Evolutionary conservation across 75 land plant species (phyloP).

Genomic region (Pseudotsuga menziesii): DNA sequence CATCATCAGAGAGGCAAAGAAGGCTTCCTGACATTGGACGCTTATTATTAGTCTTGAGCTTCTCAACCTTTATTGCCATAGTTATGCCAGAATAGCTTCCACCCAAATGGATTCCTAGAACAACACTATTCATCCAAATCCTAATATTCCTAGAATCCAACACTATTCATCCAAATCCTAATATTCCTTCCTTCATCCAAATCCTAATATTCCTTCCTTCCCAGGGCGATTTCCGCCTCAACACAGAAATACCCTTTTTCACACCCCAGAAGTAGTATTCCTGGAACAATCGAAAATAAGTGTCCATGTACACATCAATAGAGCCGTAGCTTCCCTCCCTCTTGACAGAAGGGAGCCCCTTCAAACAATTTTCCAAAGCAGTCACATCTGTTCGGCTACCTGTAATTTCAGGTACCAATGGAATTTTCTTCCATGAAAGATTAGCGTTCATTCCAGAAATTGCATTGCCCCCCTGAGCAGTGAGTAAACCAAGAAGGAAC

Average conservation of each 20-base stretch:
- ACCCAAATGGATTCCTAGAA: conserved; percentile 6
- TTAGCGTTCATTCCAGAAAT: no score
- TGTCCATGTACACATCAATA: background rate
- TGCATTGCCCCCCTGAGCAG: no score
- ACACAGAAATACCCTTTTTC: conserved; percentile 9
- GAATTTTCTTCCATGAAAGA: background rate
- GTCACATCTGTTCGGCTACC: no score
- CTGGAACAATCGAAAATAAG: background rate
- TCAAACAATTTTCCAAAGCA: no score
- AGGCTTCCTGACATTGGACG: no score
- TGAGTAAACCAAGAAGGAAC: no score
- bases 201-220: no score
- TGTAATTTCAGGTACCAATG: background rate
- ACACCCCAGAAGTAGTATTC: conserved; percentile 16
- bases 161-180: conserved; percentile 1
- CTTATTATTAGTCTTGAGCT: background rate
- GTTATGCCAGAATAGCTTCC: conserved; percentile 12
- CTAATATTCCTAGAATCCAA: no score
- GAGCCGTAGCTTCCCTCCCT: no score
- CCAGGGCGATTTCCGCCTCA: background rate
- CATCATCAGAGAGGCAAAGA: no score
- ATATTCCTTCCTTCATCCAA: background rate
- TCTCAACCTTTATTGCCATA: conserved; percentile 2
- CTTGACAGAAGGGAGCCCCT: no score
- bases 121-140: background rate